Percentiles rank a stretch among this genome's conserved stretches.
These are phyloP conservation scores for Claviceps maximensis DNA, from an alignment of 2,329 filamentous ascomycete genomes.

Conservation along the genomic window DNA sequence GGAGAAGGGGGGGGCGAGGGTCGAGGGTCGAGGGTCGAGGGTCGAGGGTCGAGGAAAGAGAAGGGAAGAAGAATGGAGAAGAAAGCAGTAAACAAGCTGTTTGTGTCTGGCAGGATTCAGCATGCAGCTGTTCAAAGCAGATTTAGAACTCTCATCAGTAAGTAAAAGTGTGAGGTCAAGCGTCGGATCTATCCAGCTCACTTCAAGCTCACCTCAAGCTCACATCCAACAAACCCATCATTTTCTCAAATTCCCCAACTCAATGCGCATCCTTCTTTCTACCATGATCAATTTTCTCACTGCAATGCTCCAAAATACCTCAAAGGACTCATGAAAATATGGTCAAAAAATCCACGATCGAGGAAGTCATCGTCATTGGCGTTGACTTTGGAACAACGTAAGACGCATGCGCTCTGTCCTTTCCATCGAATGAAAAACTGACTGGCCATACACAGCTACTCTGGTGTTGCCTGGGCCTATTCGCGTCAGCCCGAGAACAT, in stretches of 20 bases:
- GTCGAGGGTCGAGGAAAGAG: no score
- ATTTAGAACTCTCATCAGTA: background rate
- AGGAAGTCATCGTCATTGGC: conserved; percentile 20
- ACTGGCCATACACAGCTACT: conserved; percentile 15
- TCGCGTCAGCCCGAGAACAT: conserved; percentile 14
- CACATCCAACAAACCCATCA: background rate
- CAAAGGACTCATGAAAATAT: background rate
- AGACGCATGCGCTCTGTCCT: conserved; percentile 3
- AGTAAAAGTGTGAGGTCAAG: background rate
- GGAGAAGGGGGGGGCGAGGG: no score
- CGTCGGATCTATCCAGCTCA: background rate
- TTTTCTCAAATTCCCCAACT: background rate
- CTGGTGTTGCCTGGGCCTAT: conserved; percentile 27
- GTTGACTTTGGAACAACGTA: conserved; percentile 36
- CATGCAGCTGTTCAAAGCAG: background rate
- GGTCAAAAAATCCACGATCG: background rate
- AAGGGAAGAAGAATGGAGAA: background rate
- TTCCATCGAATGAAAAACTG: background rate
- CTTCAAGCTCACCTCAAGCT: background rate
- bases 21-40: no score
- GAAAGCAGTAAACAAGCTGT: background rate
- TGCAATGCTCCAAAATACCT: background rate
- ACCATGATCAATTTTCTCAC: background rate
- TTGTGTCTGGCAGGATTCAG: background rate
- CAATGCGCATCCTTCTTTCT: background rate